Percentiles rank a stretch among this genome's conserved stretches.
These are phyloP conservation scores for Tolypocladium tropicale DNA, from an alignment of 2,329 filamentous ascomycete genomes.

Conservation along the genomic window DNA sequence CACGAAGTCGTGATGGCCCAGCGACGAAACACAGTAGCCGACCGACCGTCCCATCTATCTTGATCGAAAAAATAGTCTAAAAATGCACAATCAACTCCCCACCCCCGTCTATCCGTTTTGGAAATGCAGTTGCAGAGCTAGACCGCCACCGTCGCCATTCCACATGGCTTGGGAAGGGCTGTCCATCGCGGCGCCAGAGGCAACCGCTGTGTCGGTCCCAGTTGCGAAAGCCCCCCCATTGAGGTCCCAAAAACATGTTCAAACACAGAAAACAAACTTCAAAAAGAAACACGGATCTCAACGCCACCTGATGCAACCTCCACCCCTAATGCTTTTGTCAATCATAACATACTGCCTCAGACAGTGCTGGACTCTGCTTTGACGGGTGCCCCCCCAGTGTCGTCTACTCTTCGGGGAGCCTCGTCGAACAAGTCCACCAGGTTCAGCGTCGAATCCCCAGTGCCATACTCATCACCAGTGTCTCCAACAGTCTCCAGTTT, in stretches of 20 bases:
- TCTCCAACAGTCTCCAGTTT: constrained; percentile 58
- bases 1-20: constrained; percentile 23
- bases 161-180: neutral
- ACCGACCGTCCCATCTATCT: constrained; percentile 24
- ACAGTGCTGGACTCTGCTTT: constrained; percentile 26
- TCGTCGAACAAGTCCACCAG: constrained; percentile 48
- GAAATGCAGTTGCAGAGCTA: constrained; percentile 23
- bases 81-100: constrained; percentile 26
- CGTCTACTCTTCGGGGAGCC: neutral
- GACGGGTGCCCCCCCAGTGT: constrained; percentile 23
- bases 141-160: constrained; percentile 10
- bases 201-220: neutral
- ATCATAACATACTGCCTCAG: constrained; percentile 21
- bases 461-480: constrained; percentile 57
- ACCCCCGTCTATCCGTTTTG: constrained; percentile 24
- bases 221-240: constrained; percentile 1
- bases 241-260: constrained; percentile 2
- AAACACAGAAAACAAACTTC: constrained; percentile 11
- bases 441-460: constrained; percentile 54
- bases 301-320: constrained; percentile 29
- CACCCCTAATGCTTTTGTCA: constrained; percentile 16
- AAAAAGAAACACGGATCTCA: constrained; percentile 16
- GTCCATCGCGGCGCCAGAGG: constrained; percentile 1
- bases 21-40: constrained; percentile 15
- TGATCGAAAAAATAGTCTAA: constrained; percentile 28